A percentile compares a stretch with the other conserved stretches of the same genome.
phyloP scores from a whole-genome alignment of 345 rosid genomes.

The Punica granatum region DNA sequence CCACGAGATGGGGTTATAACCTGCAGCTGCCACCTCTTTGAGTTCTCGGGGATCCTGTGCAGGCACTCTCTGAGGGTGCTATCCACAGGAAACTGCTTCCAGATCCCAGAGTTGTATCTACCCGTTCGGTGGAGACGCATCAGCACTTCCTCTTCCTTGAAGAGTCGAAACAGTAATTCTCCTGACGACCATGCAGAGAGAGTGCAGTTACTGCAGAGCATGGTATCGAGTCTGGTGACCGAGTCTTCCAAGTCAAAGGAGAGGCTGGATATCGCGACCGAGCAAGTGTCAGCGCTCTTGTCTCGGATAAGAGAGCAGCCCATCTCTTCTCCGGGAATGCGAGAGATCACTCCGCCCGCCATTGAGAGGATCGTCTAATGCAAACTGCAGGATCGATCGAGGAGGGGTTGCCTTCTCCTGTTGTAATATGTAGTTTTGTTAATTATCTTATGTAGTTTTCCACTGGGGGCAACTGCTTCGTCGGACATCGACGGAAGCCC shows the following conservation, averaged over 20 bases:
- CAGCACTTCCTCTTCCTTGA: slow-evolving; percentile 26
- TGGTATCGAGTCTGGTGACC: slow-evolving; percentile 56
- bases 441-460: background rate
- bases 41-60: slow-evolving; percentile 94
- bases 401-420: background rate
- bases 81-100: slow-evolving; percentile 88
- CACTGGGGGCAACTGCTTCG: background rate
- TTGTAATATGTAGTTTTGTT: too few species aligned
- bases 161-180: slow-evolving; percentile 36
- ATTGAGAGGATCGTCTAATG: slow-evolving; percentile 27
- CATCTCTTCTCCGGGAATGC: slow-evolving; percentile 23
- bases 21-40: slow-evolving; percentile 92
- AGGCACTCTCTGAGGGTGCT: slow-evolving; percentile 90
- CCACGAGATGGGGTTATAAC: slow-evolving; percentile 82
- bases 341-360: slow-evolving; percentile 24
- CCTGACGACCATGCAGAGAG: slow-evolving; percentile 48
- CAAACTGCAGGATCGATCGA: background rate
- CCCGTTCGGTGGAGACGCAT: slow-evolving; percentile 81
- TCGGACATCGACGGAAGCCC: background rate
- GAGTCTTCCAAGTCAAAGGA: slow-evolving; percentile 85
- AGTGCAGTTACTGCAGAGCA: slow-evolving; percentile 66
- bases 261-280: slow-evolving; percentile 71
- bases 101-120: slow-evolving; percentile 81
- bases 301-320: slow-evolving; percentile 80
- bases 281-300: slow-evolving; percentile 59